Base-by-base conservation (phyloP, 2,329 filamentous ascomycete species). In the Fusarium sp. region DNA sequence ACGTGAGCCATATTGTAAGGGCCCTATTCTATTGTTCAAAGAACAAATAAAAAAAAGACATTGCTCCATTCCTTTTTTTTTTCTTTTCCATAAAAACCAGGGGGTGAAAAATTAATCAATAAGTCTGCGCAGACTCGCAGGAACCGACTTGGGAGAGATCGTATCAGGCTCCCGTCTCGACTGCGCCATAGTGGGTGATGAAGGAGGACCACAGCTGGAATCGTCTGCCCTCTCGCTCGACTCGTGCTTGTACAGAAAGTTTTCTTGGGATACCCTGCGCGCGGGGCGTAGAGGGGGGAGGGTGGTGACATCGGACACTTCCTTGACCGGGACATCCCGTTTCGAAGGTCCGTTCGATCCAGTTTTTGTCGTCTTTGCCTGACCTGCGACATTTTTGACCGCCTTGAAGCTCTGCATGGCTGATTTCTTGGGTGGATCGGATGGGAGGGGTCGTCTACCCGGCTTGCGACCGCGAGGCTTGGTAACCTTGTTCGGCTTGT, bases 81-180 rank as follows among this genome's bases (percentile, higher is more conserved):
- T 40, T 20, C 18, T 40, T 25, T 23, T 40, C 38, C 49, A 29
- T 46, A 4, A 20, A 46, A 50, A 36, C 27, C 44, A 16, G 14
- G 20, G 10, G 25, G 8, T 34, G 10, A 40, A 20, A 20, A 14
- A 61, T 61, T 65, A 69, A 54, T 82, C 75, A 63, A 84, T 76
- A 14, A 84, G 65, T n/a, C 71, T 70, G 18, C 68, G 74, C 79
- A 85, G 80, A 29, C 77, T 78, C 14, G 75, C 76, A 4, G 83
- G 83, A 18, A 81, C 72, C 4, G 79, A 80, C 27, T 74, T 79
- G 6, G 83, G 82, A 25, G 82, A 84, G 36, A 85, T 83, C 6
- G 82, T 83, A 20, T 79, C 70, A 33, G 71, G 40, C 27, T 66
- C 63, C 23, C 64, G 76, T 33, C 49, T 53, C 73, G 65, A 58